A percentile compares a stretch with the other conserved stretches of the same genome.
These are phyloP conservation scores for Oehlia diaphana DNA, from an alignment of 192 early-diverging fungal genomes.

Conservation along the genomic window DNA sequence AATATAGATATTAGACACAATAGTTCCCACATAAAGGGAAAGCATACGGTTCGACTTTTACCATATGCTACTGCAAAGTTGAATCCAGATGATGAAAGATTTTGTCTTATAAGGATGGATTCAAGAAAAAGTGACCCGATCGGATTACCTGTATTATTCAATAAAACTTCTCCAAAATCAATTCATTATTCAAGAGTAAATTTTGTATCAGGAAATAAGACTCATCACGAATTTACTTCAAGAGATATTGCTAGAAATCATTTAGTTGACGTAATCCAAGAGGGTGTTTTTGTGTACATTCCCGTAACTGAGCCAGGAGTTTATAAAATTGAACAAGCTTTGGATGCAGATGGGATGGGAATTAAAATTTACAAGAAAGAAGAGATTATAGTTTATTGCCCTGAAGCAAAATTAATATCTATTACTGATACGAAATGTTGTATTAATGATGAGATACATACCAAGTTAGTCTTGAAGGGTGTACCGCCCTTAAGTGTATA, in stretches of 20 bases:
- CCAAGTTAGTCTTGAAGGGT: slow-evolving; percentile 37
- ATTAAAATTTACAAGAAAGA: slow-evolving; percentile 39
- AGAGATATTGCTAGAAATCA: slow-evolving; percentile 32
- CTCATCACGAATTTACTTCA: slow-evolving; percentile 19
- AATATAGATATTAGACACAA: slow-evolving; percentile 38
- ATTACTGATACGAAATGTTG: slow-evolving; percentile 32
- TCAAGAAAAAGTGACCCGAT: slow-evolving; percentile 13
- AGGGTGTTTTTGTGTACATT: slow-evolving; percentile 38
- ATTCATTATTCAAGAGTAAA: slow-evolving; percentile 35
- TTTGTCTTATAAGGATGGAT: slow-evolving; percentile 30
- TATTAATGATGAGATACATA: slow-evolving; percentile 31
- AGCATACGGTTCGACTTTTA: slow-evolving; percentile 47
- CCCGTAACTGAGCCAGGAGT: slow-evolving; percentile 38
- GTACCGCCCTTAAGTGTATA: slow-evolving; percentile 45
- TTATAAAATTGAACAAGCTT: slow-evolving; percentile 38
- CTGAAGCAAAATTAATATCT: slow-evolving; percentile 34
- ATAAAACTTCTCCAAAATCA: slow-evolving; percentile 40
- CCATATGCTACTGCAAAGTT: slow-evolving; percentile 45
- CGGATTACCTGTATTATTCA: slow-evolving; percentile 39
- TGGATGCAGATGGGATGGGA: slow-evolving; percentile 35
- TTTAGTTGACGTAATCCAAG: slow-evolving; percentile 35
- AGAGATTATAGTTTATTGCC: slow-evolving; percentile 42
- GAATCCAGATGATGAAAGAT: slow-evolving; percentile 42
- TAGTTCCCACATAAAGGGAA: slow-evolving; percentile 44
- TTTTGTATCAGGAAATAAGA: slow-evolving; percentile 32